Percentiles rank a stretch among this genome's conserved stretches.
Evolutionary conservation across 2,329 filamentous ascomycete genomes (phyloP).

Genomic region (Penicillium sp.): DNA sequence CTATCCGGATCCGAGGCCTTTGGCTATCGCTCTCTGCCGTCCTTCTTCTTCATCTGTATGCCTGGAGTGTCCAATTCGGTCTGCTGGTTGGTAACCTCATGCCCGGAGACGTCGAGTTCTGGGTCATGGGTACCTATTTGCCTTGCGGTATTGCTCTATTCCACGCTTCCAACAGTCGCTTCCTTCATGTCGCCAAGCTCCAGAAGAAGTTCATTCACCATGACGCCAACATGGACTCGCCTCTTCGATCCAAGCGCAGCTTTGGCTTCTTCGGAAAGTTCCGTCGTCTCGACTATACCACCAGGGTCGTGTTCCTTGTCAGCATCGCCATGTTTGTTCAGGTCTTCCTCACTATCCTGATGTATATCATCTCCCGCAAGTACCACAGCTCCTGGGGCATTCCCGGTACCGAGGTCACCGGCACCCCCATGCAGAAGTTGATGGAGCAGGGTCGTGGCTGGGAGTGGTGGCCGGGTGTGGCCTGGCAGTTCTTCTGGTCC

Average conservation of each 20-base stretch:
- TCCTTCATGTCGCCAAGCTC: conserved; percentile 54
- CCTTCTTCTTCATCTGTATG: conserved; percentile 37
- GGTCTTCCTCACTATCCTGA: conserved; percentile 37
- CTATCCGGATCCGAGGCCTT: conserved; percentile 39
- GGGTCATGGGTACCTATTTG: conserved; percentile 62
- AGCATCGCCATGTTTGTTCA: conserved; percentile 47
- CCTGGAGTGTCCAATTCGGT: conserved; percentile 32
- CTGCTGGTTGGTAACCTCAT: conserved; percentile 34
- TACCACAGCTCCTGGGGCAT: conserved; percentile 22
- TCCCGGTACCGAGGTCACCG: conserved; percentile 51
- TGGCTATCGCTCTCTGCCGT: conserved; percentile 34
- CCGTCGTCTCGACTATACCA: conserved; percentile 24
- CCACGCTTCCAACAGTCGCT: conserved; percentile 59
- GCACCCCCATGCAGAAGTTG: conserved; percentile 41
- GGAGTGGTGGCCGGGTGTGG: conserved; percentile 52
- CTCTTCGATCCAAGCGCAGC: conserved; percentile 6
- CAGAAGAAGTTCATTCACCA: conserved; percentile 45
- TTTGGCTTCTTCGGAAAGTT: conserved; percentile 22
- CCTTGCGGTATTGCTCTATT: conserved; percentile 63
- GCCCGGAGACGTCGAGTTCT: conserved; percentile 56
- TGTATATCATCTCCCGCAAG: conserved; percentile 49
- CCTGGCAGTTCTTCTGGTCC: conserved; percentile 21
- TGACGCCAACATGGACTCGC: conserved; percentile 6
- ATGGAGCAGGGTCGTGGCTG: conserved; percentile 48
- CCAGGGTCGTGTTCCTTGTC: conserved; percentile 38